Conservation (phyloP, 495 filamentous ascomycete species). For the Glonium stellatum region DNA sequence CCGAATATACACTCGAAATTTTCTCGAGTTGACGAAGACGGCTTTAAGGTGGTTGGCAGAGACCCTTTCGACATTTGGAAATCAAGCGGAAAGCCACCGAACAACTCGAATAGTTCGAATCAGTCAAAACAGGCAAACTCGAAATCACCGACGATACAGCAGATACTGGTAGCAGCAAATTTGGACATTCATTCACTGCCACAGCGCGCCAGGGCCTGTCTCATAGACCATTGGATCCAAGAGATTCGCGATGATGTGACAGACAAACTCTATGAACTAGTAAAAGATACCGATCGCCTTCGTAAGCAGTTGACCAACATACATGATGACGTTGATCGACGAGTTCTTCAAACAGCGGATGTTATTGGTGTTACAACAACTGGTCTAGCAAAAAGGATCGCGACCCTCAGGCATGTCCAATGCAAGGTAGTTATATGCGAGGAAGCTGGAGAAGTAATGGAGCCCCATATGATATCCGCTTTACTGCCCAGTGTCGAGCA, state of each 20-base stretch:
- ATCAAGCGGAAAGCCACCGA: too few species aligned
- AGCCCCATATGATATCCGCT: conserved; percentile 62
- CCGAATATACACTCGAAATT: too few species aligned
- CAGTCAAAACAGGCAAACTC: background rate
- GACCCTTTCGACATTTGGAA: too few species aligned
- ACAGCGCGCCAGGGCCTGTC: background rate
- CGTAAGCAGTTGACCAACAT: background rate
- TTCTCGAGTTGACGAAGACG: too few species aligned
- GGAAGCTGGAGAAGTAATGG: conserved; percentile 74
- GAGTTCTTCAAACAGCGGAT: too few species aligned
- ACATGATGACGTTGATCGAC: background rate
- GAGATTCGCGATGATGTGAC: background rate
- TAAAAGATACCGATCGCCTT: background rate
- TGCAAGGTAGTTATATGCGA: conserved; percentile 60
- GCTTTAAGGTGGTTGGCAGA: too few species aligned
- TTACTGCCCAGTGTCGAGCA: conserved; percentile 55
- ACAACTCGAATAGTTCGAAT: conserved; percentile 3
- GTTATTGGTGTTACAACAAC: conserved; percentile 75
- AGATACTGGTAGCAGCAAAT: too few species aligned
- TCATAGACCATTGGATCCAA: background rate
- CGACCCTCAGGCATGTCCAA: conserved; percentile 44
- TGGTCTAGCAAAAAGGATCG: conserved; percentile 56
- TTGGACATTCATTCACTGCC: background rate
- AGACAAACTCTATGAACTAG: background rate
- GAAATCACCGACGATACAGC: too few species aligned